Evolutionary conservation across 1,139 yeast species (phyloP), one percentile per base, ranked within the genome.

Genomic region (Ogataea hybrid): DNA sequence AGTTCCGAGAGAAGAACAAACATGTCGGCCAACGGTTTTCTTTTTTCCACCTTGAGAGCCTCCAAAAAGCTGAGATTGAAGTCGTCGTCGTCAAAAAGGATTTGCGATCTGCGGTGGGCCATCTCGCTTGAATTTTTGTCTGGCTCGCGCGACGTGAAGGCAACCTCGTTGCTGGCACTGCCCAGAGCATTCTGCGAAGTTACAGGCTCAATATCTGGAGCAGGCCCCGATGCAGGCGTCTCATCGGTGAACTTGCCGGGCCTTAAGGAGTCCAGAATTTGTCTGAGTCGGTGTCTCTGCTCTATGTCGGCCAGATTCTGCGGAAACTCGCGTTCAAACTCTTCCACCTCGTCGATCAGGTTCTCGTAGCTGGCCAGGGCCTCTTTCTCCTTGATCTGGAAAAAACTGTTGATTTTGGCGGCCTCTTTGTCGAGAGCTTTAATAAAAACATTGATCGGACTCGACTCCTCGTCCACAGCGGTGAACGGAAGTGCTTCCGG

Each of bases 1-100:
- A 90, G 72, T 62, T 90, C 97, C n/a, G 89, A 81, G 28, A 89
- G 68, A 18, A 79, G 71, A 9, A 92, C 90, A 66, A 79, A 90
- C 35, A 81, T 65, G 10, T 81, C 73, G 32, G 81, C 75, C 4
- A 84, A 64, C 44, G 88, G 71, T 59, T 83, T 81, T 61, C 81
- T 84, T 53, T 86, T 71, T 6, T 88, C 81, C 46, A 85, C 77
- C 52, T 75, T 74, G 54, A 73, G 64, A 52, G 83, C 88, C 12
- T 71, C 69, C 10, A 69, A 44, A 29, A 67, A 62, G 14, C 63
- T 56, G 25, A 72, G 63, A 43, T 71, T 69, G 54, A 75, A 74
- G 53, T 74, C 77, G 28, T 66, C 67, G 32, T 73, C 77, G 43
- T 68, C 65, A 65, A 73, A 41, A 65, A 39, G 39, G 53, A 68